A percentile compares a stretch with the other conserved stretches of the same genome.
These are phyloP conservation scores for Coriaria nepalensis DNA, from an alignment of 306 rosid genomes.

Conservation along the genomic window DNA sequence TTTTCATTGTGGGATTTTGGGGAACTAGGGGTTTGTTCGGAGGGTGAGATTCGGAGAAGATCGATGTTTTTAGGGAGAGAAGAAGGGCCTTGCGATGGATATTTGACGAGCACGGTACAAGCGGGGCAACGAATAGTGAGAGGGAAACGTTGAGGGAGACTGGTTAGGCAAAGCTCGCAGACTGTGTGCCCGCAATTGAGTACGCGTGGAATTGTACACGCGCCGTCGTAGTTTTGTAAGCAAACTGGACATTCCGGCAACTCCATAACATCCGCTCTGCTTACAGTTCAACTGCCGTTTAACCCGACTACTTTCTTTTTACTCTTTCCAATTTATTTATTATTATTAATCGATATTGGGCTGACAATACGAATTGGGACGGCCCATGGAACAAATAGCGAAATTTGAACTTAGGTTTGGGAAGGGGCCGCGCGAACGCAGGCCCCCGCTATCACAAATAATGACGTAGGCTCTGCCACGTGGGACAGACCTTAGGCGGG, in stretches of 20 bases:
- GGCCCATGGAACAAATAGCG: no score
- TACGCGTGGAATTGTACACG: slow-evolving; percentile 47
- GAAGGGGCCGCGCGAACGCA: slow-evolving; percentile 60
- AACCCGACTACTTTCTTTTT: no score
- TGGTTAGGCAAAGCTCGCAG: slow-evolving; percentile 47
- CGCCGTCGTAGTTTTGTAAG: slow-evolving; percentile 57
- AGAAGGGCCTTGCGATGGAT: slow-evolving; percentile 47
- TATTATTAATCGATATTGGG: no score
- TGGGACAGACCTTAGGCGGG: slow-evolving; percentile 36
- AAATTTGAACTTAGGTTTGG: no score
- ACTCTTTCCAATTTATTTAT: no score
- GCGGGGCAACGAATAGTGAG: slow-evolving; percentile 74
- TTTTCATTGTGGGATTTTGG: not conserved
- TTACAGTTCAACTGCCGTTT: no score
- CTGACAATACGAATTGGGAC: no score
- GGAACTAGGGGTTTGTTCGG: slow-evolving; percentile 18
- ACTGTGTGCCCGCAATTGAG: slow-evolving; percentile 64
- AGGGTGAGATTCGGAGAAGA: slow-evolving; percentile 50
- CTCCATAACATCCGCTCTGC: no score
- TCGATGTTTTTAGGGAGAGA: slow-evolving; percentile 90
- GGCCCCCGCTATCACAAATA: slow-evolving; percentile 43
- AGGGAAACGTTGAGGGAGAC: slow-evolving; percentile 46
- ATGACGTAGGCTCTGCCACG: slow-evolving; percentile 48
- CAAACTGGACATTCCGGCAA: slow-evolving; percentile 86
- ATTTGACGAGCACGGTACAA: slow-evolving; percentile 65